These are phyloP conservation scores for Detonula confervacea DNA, from an alignment of 352 stramenopile species.

Conservation along the genomic window DNA sequence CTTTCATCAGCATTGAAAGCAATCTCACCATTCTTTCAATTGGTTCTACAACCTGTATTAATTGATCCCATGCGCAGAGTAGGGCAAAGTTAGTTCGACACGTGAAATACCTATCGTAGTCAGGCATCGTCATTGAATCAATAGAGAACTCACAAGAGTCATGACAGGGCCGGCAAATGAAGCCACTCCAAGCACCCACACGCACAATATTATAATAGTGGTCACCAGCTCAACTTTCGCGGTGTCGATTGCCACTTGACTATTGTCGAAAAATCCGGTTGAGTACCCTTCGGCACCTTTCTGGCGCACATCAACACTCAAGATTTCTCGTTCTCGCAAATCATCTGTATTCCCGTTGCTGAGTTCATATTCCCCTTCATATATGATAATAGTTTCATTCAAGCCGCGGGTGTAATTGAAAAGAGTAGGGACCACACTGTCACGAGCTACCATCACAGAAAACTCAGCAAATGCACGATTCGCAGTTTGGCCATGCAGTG, in stretches of 20 bases:
- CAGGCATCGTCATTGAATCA: no score
- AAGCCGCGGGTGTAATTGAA: constrained; percentile 58
- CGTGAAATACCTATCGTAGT: no score
- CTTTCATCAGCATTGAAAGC: constrained; percentile 77
- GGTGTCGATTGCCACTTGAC: constrained; percentile 20
- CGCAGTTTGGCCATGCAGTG: constrained; percentile 73
- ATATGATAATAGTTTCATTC: constrained; percentile 33
- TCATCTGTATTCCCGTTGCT: constrained; percentile 9
- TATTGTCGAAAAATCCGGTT: constrained; percentile 57
- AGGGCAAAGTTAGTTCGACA: no score
- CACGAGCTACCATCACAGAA: constrained; percentile 56
- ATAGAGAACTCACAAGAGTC: constrained; percentile 58
- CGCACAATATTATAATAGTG: constrained; percentile 69
- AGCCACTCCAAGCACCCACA: constrained; percentile 76
- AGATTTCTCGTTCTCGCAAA: constrained; percentile 55
- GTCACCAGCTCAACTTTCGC: constrained; percentile 59
- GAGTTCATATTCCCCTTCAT: constrained; percentile 19
- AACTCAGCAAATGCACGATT: constrained; percentile 46
- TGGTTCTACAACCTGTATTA: constrained; percentile 65
- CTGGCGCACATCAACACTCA: constrained; percentile 32
- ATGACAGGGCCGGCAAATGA: constrained; percentile 80
- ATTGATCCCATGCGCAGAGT: not conserved
- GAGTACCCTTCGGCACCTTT: constrained; percentile 25
- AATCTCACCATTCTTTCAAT: constrained; percentile 83
- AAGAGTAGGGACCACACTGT: constrained; percentile 61